Evolutionary conservation across 2,329 filamentous ascomycete species (phyloP).

Genomic region (Onygena corvina): DNA sequence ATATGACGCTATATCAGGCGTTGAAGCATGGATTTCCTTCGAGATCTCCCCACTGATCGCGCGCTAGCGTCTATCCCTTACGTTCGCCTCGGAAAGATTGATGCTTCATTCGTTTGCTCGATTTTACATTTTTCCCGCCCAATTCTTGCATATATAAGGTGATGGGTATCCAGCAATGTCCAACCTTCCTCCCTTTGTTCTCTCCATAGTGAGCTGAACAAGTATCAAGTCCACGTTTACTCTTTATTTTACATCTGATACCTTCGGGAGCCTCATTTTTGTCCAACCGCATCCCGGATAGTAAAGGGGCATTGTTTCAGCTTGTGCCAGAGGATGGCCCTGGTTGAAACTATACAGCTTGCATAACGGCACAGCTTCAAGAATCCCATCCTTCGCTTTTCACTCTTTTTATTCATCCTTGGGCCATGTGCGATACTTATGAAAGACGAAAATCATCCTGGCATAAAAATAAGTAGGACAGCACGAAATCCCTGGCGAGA

Average conservation of each 20-base stretch:
- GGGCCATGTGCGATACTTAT: too few relatives aligned
- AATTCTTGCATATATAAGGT: not conserved
- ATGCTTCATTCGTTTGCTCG: not conserved
- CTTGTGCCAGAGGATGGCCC: not conserved
- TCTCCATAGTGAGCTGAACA: not conserved
- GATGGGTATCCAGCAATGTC: not conserved
- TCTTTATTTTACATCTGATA: not conserved
- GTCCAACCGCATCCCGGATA: not conserved
- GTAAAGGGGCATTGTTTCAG: not conserved
- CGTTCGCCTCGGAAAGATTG: not conserved
- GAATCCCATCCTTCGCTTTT: too few relatives aligned
- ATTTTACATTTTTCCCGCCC: not conserved
- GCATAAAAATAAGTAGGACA: too few relatives aligned
- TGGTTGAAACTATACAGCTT: not conserved
- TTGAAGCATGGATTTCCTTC: too few relatives aligned
- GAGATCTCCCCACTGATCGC: slow-evolving; percentile 3
- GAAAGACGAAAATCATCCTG: too few relatives aligned
- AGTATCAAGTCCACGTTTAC: not conserved
- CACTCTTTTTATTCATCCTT: too few relatives aligned
- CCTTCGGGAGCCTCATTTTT: not conserved
- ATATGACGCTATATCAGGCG: too few relatives aligned
- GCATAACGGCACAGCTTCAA: too few relatives aligned
- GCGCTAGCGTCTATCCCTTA: not conserved
- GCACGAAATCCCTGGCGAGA: too few relatives aligned
- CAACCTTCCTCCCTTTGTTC: not conserved